Evolutionary conservation across 75 land plant species (phyloP).

Genomic region (Cryptomeria japonica): DNA sequence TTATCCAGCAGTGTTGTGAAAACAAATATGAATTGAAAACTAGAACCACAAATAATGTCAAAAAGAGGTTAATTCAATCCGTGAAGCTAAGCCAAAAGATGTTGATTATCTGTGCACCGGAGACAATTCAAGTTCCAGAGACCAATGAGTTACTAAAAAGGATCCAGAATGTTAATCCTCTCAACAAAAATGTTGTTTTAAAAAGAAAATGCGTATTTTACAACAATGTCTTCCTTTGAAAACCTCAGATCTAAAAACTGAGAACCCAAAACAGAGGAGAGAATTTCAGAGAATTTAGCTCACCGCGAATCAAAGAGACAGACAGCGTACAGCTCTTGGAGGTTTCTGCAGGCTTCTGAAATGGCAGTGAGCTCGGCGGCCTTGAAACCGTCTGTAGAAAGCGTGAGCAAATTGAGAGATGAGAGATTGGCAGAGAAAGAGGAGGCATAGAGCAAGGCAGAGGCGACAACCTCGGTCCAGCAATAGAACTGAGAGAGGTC

Average conservation of each 20-base stretch:
- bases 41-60: no score
- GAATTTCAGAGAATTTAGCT: neutral
- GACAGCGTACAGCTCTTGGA: conserved; percentile 43
- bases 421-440: conserved; percentile 18
- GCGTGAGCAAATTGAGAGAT: conserved; percentile 53
- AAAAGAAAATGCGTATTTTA: no score
- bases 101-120: no score
- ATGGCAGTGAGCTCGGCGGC: conserved; percentile 55
- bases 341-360: conserved; percentile 50
- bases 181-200: no score
- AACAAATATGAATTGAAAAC: no score
- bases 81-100: no score
- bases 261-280: neutral
- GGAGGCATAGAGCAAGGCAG: conserved; percentile 41
- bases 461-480: conserved; percentile 89
- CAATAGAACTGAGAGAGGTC: conserved; percentile 77
- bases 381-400: conserved; percentile 70
- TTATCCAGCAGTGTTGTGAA: neutral
- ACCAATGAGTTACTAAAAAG: no score
- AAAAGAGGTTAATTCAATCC: no score
- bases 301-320: conserved; percentile 65
- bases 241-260: no score
- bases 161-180: no score
- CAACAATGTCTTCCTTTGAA: no score
- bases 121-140: no score